A percentile compares a stretch with the other conserved stretches of the same genome.
These are phyloP conservation scores for Noccaea bulbosa DNA, from an alignment of 345 rosid species.

Conservation along the genomic window DNA sequence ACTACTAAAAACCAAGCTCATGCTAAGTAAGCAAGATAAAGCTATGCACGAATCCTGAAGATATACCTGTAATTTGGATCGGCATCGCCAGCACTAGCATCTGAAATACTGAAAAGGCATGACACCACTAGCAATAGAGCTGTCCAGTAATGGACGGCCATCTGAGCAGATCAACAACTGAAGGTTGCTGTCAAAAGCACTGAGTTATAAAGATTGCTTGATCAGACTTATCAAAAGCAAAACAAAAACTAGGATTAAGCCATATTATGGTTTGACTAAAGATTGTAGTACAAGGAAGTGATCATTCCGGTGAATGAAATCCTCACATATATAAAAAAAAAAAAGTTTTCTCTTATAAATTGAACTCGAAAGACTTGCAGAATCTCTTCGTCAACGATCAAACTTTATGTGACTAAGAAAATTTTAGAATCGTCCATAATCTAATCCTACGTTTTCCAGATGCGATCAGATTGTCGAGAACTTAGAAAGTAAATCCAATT, in stretches of 20 bases:
- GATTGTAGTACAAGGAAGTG: slow-evolving; percentile 1
- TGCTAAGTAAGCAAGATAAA: background rate
- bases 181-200: slow-evolving; percentile 12
- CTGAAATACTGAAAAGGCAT: slow-evolving; percentile 45
- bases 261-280: background rate
- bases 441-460: slow-evolving; percentile 12
- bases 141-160: slow-evolving; percentile 44
- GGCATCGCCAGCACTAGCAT: slow-evolving; percentile 78
- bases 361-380: slow-evolving; percentile 12
- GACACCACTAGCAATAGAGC: slow-evolving; percentile 41
- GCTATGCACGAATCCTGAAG: background rate
- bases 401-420: background rate
- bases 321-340: background rate
- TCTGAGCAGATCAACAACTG: slow-evolving; percentile 38
- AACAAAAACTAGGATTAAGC: background rate
- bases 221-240: background rate
- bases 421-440: background rate
- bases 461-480: slow-evolving; percentile 23
- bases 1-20: slow-evolving; percentile 18
- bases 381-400: slow-evolving; percentile 12
- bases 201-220: background rate
- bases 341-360: background rate
- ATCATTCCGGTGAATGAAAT: background rate
- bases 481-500: slow-evolving; percentile 20
- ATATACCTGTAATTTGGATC: slow-evolving; percentile 69